Evolutionary conservation across 495 filamentous ascomycete species (phyloP).

Genomic region (Penicillium longicatenatum): DNA sequence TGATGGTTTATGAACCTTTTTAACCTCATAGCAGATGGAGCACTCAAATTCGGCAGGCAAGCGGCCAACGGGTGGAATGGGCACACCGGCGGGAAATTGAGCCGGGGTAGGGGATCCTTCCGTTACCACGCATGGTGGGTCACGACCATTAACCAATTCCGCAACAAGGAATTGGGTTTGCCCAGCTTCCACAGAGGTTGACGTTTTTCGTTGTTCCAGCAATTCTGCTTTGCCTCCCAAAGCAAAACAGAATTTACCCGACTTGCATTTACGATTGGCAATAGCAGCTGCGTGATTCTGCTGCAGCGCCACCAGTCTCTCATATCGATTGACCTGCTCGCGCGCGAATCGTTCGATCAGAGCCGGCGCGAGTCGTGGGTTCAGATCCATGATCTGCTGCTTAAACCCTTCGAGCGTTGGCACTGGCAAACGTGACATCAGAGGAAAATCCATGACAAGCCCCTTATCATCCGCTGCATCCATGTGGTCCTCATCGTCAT

Average conservation of each 20-base stretch:
- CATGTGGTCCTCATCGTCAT: slow-evolving; percentile 45
- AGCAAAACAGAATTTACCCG: slow-evolving; percentile 62
- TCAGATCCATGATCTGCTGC: slow-evolving; percentile 69
- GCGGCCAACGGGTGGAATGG: slow-evolving; percentile 73
- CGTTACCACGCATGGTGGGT: slow-evolving; percentile 60
- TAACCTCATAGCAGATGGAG: slow-evolving; percentile 84
- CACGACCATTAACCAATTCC: slow-evolving; percentile 57
- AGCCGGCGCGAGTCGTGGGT: slow-evolving; percentile 66
- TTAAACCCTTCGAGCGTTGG: slow-evolving; percentile 80
- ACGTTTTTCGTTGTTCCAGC: slow-evolving; percentile 50
- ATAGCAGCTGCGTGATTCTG: slow-evolving; percentile 68
- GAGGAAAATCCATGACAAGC: slow-evolving; percentile 50
- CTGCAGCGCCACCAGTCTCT: slow-evolving; percentile 70
- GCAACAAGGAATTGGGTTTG: slow-evolving; percentile 54
- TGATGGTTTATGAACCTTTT: slow-evolving; percentile 91
- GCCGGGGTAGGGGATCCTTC: slow-evolving; percentile 68
- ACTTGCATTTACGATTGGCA: slow-evolving; percentile 55
- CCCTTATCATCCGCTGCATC: slow-evolving; percentile 45
- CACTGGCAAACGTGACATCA: slow-evolving; percentile 53
- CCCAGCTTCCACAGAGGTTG: slow-evolving; percentile 42
- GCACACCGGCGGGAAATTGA: slow-evolving; percentile 79
- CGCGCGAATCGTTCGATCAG: slow-evolving; percentile 81
- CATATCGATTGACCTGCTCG: slow-evolving; percentile 79
- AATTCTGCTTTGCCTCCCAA: slow-evolving; percentile 60
- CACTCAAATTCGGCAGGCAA: slow-evolving; percentile 94